phyloP scores from a whole-genome alignment of 345 rosid genomes.

The Syzygium jambos region DNA sequence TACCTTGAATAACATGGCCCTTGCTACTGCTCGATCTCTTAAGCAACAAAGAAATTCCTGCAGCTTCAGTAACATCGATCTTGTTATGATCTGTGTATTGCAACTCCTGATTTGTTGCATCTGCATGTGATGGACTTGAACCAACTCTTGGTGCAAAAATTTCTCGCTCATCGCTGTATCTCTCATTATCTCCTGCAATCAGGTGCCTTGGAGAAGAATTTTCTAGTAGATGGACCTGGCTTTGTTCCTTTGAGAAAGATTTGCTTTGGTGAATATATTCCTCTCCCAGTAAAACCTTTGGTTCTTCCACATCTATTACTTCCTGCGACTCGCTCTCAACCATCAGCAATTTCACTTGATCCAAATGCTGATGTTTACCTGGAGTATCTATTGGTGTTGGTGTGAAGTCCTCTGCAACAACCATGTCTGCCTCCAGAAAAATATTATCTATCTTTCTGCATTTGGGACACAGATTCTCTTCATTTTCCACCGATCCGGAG shows the following conservation, averaged over 20 bases:
- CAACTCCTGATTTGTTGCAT: slow-evolving; percentile 22
- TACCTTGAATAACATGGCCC: slow-evolving; percentile 58
- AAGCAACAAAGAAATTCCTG: slow-evolving; percentile 60
- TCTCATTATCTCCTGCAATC: slow-evolving; percentile 32
- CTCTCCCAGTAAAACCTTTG: slow-evolving; percentile 15
- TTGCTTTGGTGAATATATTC: slow-evolving; percentile 21
- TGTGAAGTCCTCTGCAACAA: slow-evolving; percentile 23
- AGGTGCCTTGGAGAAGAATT: slow-evolving; percentile 16
- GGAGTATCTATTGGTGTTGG: slow-evolving; percentile 12
- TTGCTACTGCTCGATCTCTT: slow-evolving; percentile 76
- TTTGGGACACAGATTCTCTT: slow-evolving; percentile 52
- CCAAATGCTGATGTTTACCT: slow-evolving; percentile 18
- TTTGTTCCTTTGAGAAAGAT: slow-evolving; percentile 16
- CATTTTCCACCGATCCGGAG: slow-evolving; percentile 27
- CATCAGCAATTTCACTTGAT: slow-evolving; percentile 16
- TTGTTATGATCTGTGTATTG: slow-evolving; percentile 15
- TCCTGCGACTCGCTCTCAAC: slow-evolving; percentile 15
- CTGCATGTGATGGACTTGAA: slow-evolving; percentile 15
- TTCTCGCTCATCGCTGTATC: not conserved
- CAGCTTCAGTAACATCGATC: slow-evolving; percentile 39
- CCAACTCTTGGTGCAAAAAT: slow-evolving; percentile 11
- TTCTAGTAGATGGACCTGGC: slow-evolving; percentile 16
- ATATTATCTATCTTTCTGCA: slow-evolving; percentile 45
- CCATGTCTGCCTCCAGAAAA: slow-evolving; percentile 3
- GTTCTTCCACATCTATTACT: slow-evolving; percentile 21